A percentile compares a stretch with the other conserved stretches of the same genome.
phyloP scores from a whole-genome alignment of 495 filamentous ascomycete genomes.

The Elasticomyces elasticus region DNA sequence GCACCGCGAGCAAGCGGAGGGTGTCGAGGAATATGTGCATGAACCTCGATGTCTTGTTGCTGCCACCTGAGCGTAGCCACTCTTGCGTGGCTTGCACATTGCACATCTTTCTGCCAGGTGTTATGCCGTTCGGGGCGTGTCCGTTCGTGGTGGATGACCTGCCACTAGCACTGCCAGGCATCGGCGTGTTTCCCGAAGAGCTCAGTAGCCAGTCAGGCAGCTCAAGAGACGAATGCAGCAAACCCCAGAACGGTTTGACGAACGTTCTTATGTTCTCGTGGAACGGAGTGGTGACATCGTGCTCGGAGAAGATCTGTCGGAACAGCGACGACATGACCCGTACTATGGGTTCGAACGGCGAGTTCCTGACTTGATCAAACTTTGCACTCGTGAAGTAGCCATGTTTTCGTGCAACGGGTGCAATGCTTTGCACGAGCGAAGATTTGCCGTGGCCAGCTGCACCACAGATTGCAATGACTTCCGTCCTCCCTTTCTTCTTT shows the following conservation, averaged over 20 bases:
- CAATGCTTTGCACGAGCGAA: conserved; percentile 66
- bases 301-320: conserved; percentile 84
- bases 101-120: conserved; percentile 14
- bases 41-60: conserved; percentile 64
- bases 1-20: conserved; percentile 63
- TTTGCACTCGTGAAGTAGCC: conserved; percentile 80
- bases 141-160: not conserved
- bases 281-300: conserved; percentile 72
- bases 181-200: conserved; percentile 34
- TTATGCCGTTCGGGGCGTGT: not conserved
- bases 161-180: not conserved
- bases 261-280: conserved; percentile 64
- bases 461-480: conserved; percentile 69
- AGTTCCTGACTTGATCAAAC: conserved; percentile 69
- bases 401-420: conserved; percentile 57
- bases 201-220: conserved; percentile 62
- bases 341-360: conserved; percentile 75
- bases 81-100: conserved; percentile 44
- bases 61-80: conserved; percentile 57
- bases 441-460: conserved; percentile 75
- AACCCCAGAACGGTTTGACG: conserved; percentile 66
- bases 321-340: conserved; percentile 72
- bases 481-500: conserved; percentile 57
- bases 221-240: conserved; percentile 64
- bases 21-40: conserved; percentile 79